A percentile compares a stretch with the other conserved stretches of the same genome.
Conservation (phyloP, 345 rosid species). For the Sonneratia alba region DNA sequence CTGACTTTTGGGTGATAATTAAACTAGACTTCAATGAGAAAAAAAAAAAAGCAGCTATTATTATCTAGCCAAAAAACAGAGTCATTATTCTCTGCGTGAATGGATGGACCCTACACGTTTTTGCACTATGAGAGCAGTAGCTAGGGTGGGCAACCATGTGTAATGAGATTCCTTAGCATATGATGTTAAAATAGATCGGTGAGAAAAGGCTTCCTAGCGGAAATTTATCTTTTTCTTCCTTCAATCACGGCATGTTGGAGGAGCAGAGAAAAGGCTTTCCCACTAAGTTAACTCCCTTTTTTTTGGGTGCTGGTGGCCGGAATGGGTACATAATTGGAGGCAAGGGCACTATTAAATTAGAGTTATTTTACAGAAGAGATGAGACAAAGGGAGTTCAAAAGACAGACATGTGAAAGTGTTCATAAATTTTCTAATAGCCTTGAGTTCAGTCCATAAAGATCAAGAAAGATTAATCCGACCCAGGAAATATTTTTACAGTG, state of each 20-base stretch:
- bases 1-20: background rate
- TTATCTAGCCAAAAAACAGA: no score
- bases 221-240: background rate
- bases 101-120: background rate
- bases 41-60: no score
- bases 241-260: background rate
- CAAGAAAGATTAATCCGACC: background rate
- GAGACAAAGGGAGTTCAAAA: background rate
- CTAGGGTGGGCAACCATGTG: background rate
- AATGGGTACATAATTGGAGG: background rate
- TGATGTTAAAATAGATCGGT: no score
- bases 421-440: background rate
- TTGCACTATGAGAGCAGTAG: background rate
- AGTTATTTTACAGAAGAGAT: background rate
- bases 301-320: no score
- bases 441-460: background rate
- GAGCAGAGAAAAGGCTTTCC: background rate
- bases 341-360: background rate
- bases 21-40: background rate
- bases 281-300: background rate
- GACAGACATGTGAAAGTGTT: background rate
- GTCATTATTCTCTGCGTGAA: background rate
- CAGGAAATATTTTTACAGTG: background rate
- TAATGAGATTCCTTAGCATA: background rate
- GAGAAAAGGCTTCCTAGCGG: no score